These are phyloP conservation scores for Mycosphaerella sp. DNA, from an alignment of 2,329 filamentous ascomycete species.

Conservation along the genomic window DNA sequence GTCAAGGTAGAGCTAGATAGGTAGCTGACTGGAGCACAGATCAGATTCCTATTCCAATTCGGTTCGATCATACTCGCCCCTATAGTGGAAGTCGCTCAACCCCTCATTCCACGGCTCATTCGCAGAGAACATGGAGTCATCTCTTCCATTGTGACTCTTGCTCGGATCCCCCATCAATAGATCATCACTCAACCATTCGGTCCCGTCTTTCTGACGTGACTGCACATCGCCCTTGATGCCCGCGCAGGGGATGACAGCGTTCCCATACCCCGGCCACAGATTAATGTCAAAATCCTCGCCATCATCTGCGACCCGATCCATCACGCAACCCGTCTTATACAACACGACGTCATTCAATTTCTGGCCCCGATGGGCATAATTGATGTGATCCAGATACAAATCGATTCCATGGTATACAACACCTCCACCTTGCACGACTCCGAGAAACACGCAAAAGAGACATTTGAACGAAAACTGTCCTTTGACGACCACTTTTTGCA, in stretches of 20 bases:
- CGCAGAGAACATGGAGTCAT: slow-evolving; percentile 24
- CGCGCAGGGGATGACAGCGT: background rate
- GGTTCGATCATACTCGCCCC: slow-evolving; percentile 23
- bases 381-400: slow-evolving; percentile 42
- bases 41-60: slow-evolving; percentile 21
- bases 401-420: slow-evolving; percentile 38
- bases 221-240: too few relatives aligned
- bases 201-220: slow-evolving; percentile 6
- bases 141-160: slow-evolving; percentile 10
- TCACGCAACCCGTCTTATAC: slow-evolving; percentile 40
- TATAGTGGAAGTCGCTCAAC: slow-evolving; percentile 30
- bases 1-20: background rate
- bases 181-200: slow-evolving; percentile 22
- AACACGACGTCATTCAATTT: slow-evolving; percentile 34
- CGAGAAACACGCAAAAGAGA: slow-evolving; percentile 42
- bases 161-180: slow-evolving; percentile 16
- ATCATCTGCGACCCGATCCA: slow-evolving; percentile 35
- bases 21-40: background rate
- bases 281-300: slow-evolving; percentile 46
- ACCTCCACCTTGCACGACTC: slow-evolving; percentile 22
- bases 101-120: slow-evolving; percentile 33
- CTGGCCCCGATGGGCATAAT: slow-evolving; percentile 32
- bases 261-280: slow-evolving; percentile 31
- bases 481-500: slow-evolving; percentile 30
- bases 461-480: slow-evolving; percentile 38